A percentile compares a stretch with the other conserved stretches of the same genome.
Conservation (phyloP, 139 green algal species). For the Chlamydomonas asymmetrica region DNA sequence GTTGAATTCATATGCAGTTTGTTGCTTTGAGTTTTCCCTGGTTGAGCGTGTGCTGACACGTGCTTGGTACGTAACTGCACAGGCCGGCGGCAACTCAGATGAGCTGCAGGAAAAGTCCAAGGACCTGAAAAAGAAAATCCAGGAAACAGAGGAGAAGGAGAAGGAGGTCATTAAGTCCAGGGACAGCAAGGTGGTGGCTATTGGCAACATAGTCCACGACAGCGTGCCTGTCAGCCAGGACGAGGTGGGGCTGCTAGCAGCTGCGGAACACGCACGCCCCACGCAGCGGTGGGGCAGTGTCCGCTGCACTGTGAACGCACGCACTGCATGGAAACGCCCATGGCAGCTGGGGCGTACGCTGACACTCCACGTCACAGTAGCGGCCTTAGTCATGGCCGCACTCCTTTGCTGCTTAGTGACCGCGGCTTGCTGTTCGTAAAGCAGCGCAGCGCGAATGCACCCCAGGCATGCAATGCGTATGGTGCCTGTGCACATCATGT, state of each 20-base stretch:
- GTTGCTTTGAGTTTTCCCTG: too few species aligned
- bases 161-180: constrained; percentile 64
- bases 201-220: constrained; percentile 98
- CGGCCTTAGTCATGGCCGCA: too few species aligned
- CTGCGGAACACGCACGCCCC: background rate
- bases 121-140: constrained; percentile 77
- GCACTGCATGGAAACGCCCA: background rate
- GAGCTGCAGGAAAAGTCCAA: constrained; percentile 87
- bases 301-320: background rate
- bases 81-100: constrained; percentile 41
- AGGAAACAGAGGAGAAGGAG: constrained; percentile 63
- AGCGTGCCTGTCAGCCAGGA: constrained; percentile 89
- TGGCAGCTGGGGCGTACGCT: too few species aligned
- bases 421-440: too few species aligned
- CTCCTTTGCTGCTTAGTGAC: too few species aligned
- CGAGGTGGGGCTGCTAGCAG: constrained; percentile 64
- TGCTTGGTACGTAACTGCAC: background rate
- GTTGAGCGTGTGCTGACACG: too few species aligned
- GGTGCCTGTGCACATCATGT: too few species aligned
- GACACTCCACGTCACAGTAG: too few species aligned
- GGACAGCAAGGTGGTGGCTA: constrained; percentile 75
- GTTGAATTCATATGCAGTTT: too few species aligned
- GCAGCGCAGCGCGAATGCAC: too few species aligned
- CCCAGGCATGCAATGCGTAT: too few species aligned
- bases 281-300: background rate